These are phyloP conservation scores for Verticillium tricorpus DNA, from an alignment of 2,329 filamentous ascomycete genomes.

Conservation along the genomic window DNA sequence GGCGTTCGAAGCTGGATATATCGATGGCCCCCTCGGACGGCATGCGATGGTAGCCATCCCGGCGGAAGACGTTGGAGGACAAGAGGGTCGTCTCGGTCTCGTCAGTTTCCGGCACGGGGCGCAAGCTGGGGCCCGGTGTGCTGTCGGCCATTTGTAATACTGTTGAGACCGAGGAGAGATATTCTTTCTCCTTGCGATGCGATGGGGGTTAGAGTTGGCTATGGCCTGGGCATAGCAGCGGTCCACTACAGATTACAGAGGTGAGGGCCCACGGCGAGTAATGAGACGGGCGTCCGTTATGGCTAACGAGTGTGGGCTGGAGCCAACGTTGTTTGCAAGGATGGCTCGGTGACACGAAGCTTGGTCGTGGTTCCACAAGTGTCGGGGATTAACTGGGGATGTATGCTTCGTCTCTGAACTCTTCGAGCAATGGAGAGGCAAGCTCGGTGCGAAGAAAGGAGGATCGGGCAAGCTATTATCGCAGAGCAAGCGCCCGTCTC, in stretches of 20 bases:
- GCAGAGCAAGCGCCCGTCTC: not conserved
- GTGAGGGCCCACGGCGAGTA: not conserved
- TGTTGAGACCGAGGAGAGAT: no score
- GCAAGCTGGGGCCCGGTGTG: not conserved
- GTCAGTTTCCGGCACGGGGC: conserved; percentile 5
- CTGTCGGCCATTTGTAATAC: not conserved
- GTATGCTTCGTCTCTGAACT: not conserved
- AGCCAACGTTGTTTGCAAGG: not conserved
- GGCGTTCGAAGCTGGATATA: conserved; percentile 3
- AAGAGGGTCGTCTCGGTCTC: conserved; percentile 1
- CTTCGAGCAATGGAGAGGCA: not conserved
- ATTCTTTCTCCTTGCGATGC: not conserved
- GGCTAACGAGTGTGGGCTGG: not conserved
- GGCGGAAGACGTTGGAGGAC: not conserved
- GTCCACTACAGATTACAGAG: not conserved
- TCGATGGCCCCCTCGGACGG: conserved; percentile 5
- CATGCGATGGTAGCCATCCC: conserved; percentile 7
- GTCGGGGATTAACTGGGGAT: not conserved
- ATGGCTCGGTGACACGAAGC: not conserved
- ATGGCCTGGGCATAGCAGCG: not conserved
- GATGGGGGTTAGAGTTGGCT: not conserved
- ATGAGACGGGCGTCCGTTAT: not conserved
- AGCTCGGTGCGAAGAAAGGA: not conserved
- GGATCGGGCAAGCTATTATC: not conserved
- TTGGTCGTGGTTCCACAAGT: not conserved